Evolutionary conservation across 1,284 basidiomycete genomes (phyloP).

Genomic region (Phenoliferia sp.): DNA sequence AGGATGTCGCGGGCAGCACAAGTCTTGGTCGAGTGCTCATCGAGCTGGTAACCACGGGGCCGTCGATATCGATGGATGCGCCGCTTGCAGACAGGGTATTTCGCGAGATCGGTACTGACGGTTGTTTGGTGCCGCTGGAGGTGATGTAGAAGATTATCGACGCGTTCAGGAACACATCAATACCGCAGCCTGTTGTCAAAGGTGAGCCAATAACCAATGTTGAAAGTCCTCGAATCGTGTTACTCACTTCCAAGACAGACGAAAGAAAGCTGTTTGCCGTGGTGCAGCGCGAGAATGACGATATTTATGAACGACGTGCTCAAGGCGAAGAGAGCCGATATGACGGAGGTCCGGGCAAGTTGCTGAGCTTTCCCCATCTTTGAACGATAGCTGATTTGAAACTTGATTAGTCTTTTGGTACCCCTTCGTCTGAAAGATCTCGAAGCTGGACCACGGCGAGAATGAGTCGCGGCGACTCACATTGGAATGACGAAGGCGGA

Average conservation of each 20-base stretch:
- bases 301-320: conserved; percentile 51
- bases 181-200: neutral
- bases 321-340: conserved; percentile 50
- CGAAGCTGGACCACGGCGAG: neutral
- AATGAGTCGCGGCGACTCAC: neutral
- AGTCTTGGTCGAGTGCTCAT: no score
- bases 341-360: conserved; percentile 30
- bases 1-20: no score
- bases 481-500: conserved; percentile 49
- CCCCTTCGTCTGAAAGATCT: neutral
- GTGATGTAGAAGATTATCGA: conserved; percentile 13
- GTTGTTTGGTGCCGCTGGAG: neutral
- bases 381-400: conserved; percentile 43
- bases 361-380: conserved; percentile 41
- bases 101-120: no score
- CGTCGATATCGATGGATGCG: no score
- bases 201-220: neutral
- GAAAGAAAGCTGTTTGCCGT: conserved; percentile 54
- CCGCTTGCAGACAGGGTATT: no score
- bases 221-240: neutral
- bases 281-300: conserved; percentile 49
- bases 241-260: conserved; percentile 48
- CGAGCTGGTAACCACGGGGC: no score
- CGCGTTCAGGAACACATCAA: conserved; percentile 22
- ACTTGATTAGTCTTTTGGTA: no score